Evolutionary conservation across 2,329 filamentous ascomycete species (phyloP).

Genomic region (Capronia epimyces): DNA sequence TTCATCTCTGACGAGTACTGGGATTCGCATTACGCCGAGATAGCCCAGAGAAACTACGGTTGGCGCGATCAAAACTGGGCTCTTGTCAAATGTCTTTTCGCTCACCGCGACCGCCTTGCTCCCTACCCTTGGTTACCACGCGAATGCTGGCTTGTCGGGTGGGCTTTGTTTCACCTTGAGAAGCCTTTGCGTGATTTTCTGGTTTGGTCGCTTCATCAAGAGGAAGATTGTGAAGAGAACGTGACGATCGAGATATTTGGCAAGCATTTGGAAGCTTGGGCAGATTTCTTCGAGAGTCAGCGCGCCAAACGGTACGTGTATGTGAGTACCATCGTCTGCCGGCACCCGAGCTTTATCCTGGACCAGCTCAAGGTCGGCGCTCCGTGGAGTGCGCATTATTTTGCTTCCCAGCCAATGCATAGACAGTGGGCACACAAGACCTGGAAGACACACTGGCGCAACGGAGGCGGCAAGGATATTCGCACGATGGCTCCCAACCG

Average conservation of each 20-base stretch:
- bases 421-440: background rate
- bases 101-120: constrained; percentile 7
- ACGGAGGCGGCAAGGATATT: background rate
- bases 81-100: constrained; percentile 1
- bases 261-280: constrained; percentile 13
- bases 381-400: constrained; percentile 7
- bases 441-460: background rate
- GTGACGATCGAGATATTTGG: constrained; percentile 14
- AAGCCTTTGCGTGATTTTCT: constrained; percentile 10
- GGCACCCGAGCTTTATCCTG: background rate
- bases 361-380: background rate
- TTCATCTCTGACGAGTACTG: background rate
- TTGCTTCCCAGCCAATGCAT: constrained; percentile 1
- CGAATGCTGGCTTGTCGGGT: constrained; percentile 13
- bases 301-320: background rate
- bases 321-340: background rate
- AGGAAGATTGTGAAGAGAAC: background rate
- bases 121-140: background rate
- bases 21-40: background rate
- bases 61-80: constrained; percentile 2
- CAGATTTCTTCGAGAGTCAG: constrained; percentile 11
- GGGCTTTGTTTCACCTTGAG: constrained; percentile 8
- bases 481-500: background rate
- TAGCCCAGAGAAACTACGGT: background rate
- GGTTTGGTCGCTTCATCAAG: constrained; percentile 10